Evolutionary conservation across 2,329 filamentous ascomycete genomes (phyloP), one percentile per base, ranked within the genome.

Genomic region (Sclerotinia borealis): DNA sequence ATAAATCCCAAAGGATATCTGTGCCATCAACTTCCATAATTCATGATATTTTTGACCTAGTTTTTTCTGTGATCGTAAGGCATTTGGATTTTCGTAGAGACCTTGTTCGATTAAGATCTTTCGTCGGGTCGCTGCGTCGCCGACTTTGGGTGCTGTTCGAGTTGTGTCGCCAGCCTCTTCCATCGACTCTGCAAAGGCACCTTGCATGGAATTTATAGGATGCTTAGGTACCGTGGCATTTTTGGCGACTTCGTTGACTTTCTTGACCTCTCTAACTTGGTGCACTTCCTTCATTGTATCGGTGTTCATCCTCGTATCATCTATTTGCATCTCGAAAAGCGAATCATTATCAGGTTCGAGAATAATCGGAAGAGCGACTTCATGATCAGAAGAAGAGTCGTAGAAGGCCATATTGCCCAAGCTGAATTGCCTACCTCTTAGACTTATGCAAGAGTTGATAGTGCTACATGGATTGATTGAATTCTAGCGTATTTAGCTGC

Each of bases 1-100:
- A 75, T 97, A 93, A 43, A 98, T 88, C 25, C 95, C 93, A 75
- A 98, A 98, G 1, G 92, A 89, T 69, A 98, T 93, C 76, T 98
- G 93, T 19, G 93, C 88, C 73, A 96, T 85, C 55, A 97, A 84
- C 78, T 97, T 97, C 80, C 89, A 88, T 65, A 98, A 79, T 67
- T 96, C 92, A 73, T 98, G 95, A 72, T 92, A 89, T 71, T 85
- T 84, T 74, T 95, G 91, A 49, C 86, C 86, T 0, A 86, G 83
- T 60, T 87, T 85, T 74, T 90, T 87, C 64, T 88, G 86, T 92
- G 93, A 96, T 73, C 85, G 78, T 55, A 87, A 84, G 59, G 86
- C 87, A 73, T 91, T 89, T 15, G 91, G 84, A 17, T 86, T 84
- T 64, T 90, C 89, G 65, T 87, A 86, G 64, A 86, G 82, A 43